A percentile compares a stretch with the other conserved stretches of the same genome.
Evolutionary conservation across 139 green algal species (phyloP).

Genomic region (Haematococcus lacustris): DNA sequence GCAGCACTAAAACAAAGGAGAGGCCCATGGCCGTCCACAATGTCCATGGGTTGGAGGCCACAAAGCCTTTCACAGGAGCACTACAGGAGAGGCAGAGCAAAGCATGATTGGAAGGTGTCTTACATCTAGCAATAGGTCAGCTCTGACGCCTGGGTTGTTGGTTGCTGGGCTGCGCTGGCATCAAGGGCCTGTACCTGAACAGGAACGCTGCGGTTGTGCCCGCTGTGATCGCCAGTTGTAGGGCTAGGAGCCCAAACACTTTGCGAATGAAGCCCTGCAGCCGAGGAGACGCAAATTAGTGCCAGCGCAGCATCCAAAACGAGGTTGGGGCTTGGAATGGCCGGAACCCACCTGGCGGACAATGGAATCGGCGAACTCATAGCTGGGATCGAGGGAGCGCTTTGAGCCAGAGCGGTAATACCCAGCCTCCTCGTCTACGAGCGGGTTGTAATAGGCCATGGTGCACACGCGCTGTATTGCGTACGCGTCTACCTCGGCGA

Average conservation of each 20-base stretch:
- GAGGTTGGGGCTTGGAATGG: too few relatives aligned
- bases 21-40: slow-evolving; percentile 8
- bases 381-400: neutral
- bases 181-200: slow-evolving; percentile 1
- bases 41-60: slow-evolving; percentile 27
- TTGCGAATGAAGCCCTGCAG: slow-evolving; percentile 33
- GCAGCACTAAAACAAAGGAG: slow-evolving; percentile 24
- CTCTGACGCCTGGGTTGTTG: too few relatives aligned
- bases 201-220: slow-evolving; percentile 16
- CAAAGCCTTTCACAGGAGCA: slow-evolving; percentile 12
- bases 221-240: slow-evolving; percentile 37
- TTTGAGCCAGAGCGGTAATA: neutral
- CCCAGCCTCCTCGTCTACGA: neutral
- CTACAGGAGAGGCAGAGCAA: too few relatives aligned
- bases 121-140: too few relatives aligned
- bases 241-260: slow-evolving; percentile 32
- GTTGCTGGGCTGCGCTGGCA: too few relatives aligned
- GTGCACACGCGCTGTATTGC: too few relatives aligned
- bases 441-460: neutral
- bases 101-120: too few relatives aligned
- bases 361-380: slow-evolving; percentile 13
- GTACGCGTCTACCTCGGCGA: too few relatives aligned
- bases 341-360: slow-evolving; percentile 15
- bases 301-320: slow-evolving; percentile 26
- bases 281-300: neutral